Conservation (phyloP, 2,329 filamentous ascomycete genomes). For the Cercospora sp. region DNA sequence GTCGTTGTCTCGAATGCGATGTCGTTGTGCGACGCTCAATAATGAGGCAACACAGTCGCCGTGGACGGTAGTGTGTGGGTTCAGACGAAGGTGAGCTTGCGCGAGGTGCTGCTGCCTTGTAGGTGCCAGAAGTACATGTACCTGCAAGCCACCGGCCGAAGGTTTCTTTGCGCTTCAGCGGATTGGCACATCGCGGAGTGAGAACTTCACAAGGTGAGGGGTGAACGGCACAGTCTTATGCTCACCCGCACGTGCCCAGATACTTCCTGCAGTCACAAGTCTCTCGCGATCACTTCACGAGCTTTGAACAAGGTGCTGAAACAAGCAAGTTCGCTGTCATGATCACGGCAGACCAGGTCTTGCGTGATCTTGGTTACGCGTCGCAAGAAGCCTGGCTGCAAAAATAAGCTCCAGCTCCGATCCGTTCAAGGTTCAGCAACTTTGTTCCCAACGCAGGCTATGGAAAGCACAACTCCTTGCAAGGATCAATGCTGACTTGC, state of each 20-base stretch:
- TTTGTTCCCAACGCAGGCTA: neutral
- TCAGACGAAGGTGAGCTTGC: neutral
- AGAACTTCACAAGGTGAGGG: slow-evolving; percentile 1
- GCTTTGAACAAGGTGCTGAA: neutral
- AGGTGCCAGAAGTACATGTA: slow-evolving; percentile 3
- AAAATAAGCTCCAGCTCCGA: slow-evolving; percentile 3
- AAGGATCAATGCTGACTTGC: slow-evolving; percentile 7
- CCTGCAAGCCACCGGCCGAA: slow-evolving; percentile 8
- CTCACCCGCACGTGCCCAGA: slow-evolving; percentile 2
- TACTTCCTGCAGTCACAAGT: neutral
- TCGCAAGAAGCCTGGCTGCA: neutral
- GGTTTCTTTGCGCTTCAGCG: slow-evolving; percentile 5
- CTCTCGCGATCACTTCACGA: neutral
- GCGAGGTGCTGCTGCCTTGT: slow-evolving; percentile 8
- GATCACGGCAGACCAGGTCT: neutral
- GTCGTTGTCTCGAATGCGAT: neutral
- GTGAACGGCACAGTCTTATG: neutral
- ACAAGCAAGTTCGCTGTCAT: slow-evolving; percentile 1
- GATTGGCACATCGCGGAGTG: neutral
- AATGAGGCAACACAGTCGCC: neutral
- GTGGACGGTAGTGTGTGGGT: neutral
- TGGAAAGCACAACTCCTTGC: slow-evolving; percentile 4
- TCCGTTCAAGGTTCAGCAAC: slow-evolving; percentile 2
- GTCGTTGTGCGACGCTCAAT: neutral
- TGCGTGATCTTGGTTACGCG: slow-evolving; percentile 6